Evolutionary conservation across 1,139 yeast genomes (phyloP).

Genomic region (Suhomyces choctaworum): DNA sequence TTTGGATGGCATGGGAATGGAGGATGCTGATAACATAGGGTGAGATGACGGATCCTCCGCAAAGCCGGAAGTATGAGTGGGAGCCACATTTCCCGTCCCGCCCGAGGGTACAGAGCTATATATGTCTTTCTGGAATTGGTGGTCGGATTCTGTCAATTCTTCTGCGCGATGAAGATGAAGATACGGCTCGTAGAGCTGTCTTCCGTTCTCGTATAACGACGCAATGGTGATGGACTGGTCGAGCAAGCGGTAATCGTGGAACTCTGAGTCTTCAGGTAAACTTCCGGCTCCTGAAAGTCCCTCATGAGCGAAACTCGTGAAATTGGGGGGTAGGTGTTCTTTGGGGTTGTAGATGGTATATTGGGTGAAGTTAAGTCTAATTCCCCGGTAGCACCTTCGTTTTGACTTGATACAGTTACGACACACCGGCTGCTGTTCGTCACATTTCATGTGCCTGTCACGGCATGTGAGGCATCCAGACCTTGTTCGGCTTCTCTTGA

Average conservation of each 20-base stretch:
- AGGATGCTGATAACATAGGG: neutral
- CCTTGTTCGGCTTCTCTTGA: conserved; percentile 37
- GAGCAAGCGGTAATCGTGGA: conserved; percentile 19
- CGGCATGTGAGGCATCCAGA: conserved; percentile 52
- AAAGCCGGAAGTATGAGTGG: conserved; percentile 1
- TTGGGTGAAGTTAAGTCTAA: conserved; percentile 48
- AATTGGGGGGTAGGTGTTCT: conserved; percentile 11
- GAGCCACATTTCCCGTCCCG: neutral
- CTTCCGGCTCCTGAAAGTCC: neutral
- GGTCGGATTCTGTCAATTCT: conserved; percentile 36
- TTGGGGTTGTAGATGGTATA: conserved; percentile 43
- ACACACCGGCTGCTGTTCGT: conserved; percentile 49
- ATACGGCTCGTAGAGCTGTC: conserved; percentile 33
- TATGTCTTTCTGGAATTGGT: conserved; percentile 33
- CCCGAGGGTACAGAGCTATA: conserved; percentile 5
- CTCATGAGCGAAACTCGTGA: neutral
- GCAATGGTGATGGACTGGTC: conserved; percentile 49
- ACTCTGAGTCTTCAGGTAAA: neutral
- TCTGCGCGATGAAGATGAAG: conserved; percentile 31
- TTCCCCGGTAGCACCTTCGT: conserved; percentile 45
- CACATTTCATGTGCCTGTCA: conserved; percentile 52
- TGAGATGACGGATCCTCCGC: neutral
- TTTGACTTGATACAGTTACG: conserved; percentile 45
- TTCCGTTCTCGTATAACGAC: conserved; percentile 38
- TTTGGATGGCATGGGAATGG: neutral